phyloP scores from a whole-genome alignment of 192 early-diverging fungal genomes.

The Phycomyces blakesleeanus region DNA sequence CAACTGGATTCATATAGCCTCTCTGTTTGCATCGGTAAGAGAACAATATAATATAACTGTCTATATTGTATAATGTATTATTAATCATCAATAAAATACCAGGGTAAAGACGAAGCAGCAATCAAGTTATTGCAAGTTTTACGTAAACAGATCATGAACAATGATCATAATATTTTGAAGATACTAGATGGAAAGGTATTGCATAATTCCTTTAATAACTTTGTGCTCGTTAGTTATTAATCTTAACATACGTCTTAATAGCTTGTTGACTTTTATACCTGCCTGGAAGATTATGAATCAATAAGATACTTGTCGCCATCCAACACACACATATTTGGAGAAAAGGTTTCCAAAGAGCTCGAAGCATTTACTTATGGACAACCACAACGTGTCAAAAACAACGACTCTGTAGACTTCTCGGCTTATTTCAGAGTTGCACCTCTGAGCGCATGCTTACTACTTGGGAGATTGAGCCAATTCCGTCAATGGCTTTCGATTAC shows the following conservation, averaged over 20 bases:
- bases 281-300: conserved; percentile 11
- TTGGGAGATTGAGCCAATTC: conserved; percentile 6
- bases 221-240: too few species aligned
- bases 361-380: conserved; percentile 4
- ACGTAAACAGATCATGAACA: not conserved
- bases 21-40: conserved; percentile 16
- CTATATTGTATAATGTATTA: not conserved
- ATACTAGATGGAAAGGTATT: conserved; percentile 23
- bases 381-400: not conserved
- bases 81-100: not conserved
- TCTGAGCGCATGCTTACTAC: conserved; percentile 4
- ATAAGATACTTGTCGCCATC: not conserved
- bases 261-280: conserved; percentile 18
- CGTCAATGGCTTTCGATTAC: not conserved
- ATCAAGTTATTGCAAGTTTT: conserved; percentile 2
- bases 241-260: too few species aligned
- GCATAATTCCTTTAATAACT: too few species aligned
- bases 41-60: too few species aligned
- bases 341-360: not conserved
- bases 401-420: not conserved
- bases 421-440: conserved; percentile 9
- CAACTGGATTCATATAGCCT: conserved; percentile 17
- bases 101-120: conserved; percentile 19
- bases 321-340: conserved; percentile 1
- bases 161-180: conserved; percentile 12